phyloP scores from a whole-genome alignment of 495 filamentous ascomycete genomes.

The Neurospora sp. region DNA sequence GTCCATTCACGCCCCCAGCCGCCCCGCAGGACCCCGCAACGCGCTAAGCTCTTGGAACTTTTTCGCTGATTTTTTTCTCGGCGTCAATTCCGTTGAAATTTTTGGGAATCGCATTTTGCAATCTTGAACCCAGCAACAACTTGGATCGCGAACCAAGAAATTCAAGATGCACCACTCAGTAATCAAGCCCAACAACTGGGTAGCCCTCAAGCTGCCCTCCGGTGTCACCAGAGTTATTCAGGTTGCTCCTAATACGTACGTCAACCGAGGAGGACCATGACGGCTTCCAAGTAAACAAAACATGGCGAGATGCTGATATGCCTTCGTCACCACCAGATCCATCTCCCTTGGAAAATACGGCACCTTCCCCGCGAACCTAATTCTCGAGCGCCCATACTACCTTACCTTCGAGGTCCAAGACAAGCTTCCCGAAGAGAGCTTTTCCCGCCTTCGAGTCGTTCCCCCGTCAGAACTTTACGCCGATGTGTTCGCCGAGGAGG shows the following conservation, averaged over 20 bases:
- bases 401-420: slow-evolving; percentile 84
- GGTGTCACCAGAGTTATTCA: slow-evolving; percentile 53
- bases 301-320: slow-evolving; percentile 1
- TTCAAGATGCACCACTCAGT: slow-evolving; percentile 30
- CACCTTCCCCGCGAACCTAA: slow-evolving; percentile 70
- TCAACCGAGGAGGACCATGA: slow-evolving; percentile 9
- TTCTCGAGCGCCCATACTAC: slow-evolving; percentile 82
- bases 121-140: not conserved
- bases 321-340: slow-evolving; percentile 39
- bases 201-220: slow-evolving; percentile 60
- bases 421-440: slow-evolving; percentile 42
- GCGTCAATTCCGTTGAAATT: not conserved
- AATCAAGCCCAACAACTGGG: slow-evolving; percentile 53
- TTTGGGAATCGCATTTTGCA: not conserved
- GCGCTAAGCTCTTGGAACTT: not conserved
- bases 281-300: not conserved
- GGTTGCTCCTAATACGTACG: slow-evolving; percentile 69
- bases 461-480: slow-evolving; percentile 73
- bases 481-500: slow-evolving; percentile 56
- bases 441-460: slow-evolving; percentile 63
- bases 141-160: not conserved
- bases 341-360: slow-evolving; percentile 87
- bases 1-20: not conserved
- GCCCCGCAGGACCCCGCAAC: not conserved
- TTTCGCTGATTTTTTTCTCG: not conserved